These are phyloP conservation scores for Microdochium trichocladiopsis DNA, from an alignment of 2,329 filamentous ascomycete genomes.

Conservation along the genomic window DNA sequence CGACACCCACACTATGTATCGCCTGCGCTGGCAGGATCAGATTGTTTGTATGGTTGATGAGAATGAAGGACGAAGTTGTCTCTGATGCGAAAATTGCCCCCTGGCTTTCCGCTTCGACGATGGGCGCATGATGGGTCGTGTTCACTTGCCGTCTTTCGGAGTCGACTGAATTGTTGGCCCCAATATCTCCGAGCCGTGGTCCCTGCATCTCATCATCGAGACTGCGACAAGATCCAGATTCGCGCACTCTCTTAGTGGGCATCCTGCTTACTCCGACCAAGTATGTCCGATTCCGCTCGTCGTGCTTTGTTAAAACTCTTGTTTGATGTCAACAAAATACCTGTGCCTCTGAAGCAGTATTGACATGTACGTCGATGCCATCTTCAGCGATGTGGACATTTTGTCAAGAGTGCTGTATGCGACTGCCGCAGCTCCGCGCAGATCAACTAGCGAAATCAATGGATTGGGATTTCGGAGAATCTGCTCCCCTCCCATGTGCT, in stretches of 20 bases:
- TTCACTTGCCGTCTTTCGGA: background rate
- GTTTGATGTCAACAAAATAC: slow-evolving; percentile 44
- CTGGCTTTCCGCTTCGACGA: background rate
- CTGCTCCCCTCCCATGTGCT: slow-evolving; percentile 21
- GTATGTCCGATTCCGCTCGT: slow-evolving; percentile 21
- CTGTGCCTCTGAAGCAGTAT: slow-evolving; percentile 45
- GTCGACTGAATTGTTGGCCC: slow-evolving; percentile 7
- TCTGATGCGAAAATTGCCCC: background rate
- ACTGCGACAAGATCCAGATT: slow-evolving; percentile 38
- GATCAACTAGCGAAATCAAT: slow-evolving; percentile 28
- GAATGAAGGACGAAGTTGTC: background rate
- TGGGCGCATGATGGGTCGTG: background rate
- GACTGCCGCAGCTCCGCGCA: slow-evolving; percentile 34
- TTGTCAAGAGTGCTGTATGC: slow-evolving; percentile 41
- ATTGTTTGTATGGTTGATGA: background rate
- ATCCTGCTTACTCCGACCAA: background rate
- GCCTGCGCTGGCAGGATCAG: background rate
- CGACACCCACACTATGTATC: background rate
- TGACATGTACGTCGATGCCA: slow-evolving; percentile 48
- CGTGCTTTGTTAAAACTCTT: slow-evolving; percentile 34
- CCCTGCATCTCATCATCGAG: slow-evolving; percentile 40
- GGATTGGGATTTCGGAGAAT: background rate
- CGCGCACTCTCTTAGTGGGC: slow-evolving; percentile 19
- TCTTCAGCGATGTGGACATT: slow-evolving; percentile 44
- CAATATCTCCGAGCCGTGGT: slow-evolving; percentile 33